Base-by-base conservation (phyloP, 164 flowering plant species). In the Vitis rupestris region DNA sequence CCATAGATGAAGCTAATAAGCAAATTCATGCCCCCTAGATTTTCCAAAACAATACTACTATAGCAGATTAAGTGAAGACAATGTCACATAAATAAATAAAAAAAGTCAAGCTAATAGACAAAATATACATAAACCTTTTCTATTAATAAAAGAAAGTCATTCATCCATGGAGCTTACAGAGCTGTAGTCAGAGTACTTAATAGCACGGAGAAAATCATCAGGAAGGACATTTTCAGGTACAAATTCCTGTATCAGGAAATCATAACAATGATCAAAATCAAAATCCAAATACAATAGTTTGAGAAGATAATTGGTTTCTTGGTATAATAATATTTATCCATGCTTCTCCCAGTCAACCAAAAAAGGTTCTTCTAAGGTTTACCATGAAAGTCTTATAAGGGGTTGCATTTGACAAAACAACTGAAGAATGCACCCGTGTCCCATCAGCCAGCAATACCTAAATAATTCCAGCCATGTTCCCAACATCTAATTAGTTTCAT, bases 321-420 rank as follows among this genome's bases (percentile, higher is more conserved):
- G 4, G 11, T 29, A 62, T 29, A 30, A 48, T 13, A 52, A 31
- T 57, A 4, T n/a, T 19, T n/a, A 2, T 62, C 44, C 16, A 19
- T 55, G 16, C 12, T 61, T 59, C 65, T 57, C 30, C 47, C 4
- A 51, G 11, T 30, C 53, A 75, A 27, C 14, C 10, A 63, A 10
- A 7, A 19, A 16, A 71, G 16, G 59, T 54, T 10, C 27, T 11
- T 31, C 9, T 58, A 59, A 17, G 51, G 0, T 19, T 80, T 85
- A 92, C 99, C 97, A 86, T 78, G 79, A 96, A 96, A 60, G 99
- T 96, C 69, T 70, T 85, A 68, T 90, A 84, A 54, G 99, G 92
- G 15, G 99, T 96, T 47, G 97, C 94, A 83, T 96, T 96, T 54
- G 99, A 93, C 75, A 96, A 73, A 70, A 96, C 93, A 80, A 82